A percentile compares a stretch with the other conserved stretches of the same genome.
Evolutionary conservation across 331 rosid species (phyloP).

Genomic region (Quercus phellos): DNA sequence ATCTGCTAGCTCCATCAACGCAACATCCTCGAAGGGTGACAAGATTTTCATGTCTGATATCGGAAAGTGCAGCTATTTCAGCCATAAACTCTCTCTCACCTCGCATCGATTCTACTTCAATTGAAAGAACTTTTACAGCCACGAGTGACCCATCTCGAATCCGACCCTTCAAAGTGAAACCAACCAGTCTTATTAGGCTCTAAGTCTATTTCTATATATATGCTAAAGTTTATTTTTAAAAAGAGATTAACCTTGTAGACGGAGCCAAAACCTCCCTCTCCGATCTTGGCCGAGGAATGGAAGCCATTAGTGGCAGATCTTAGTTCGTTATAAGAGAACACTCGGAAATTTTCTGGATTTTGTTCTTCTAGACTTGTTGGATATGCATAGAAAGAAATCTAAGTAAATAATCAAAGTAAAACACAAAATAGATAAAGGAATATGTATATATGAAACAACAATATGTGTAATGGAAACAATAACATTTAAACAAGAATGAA

Average conservation of each 20-base stretch:
- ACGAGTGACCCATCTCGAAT: slow-evolving; percentile 58
- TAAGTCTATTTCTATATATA: too few species aligned
- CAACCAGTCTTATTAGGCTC: slow-evolving; percentile 9
- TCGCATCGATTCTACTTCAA: slow-evolving; percentile 74
- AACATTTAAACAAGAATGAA: not conserved
- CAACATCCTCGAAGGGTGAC: slow-evolving; percentile 71
- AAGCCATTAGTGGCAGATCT: slow-evolving; percentile 62
- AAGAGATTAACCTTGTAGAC: slow-evolving; percentile 63
- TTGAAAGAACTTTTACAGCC: slow-evolving; percentile 71
- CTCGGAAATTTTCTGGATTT: slow-evolving; percentile 47
- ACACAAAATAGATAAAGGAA: not conserved
- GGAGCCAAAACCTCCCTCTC: slow-evolving; percentile 83
- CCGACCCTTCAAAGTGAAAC: slow-evolving; percentile 55
- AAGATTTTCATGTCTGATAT: slow-evolving; percentile 70
- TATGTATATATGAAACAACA: too few species aligned
- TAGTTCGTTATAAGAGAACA: slow-evolving; percentile 56
- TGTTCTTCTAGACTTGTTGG: slow-evolving; percentile 28
- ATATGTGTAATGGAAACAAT: not conserved
- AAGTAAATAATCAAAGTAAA: not conserved
- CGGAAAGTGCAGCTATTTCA: slow-evolving; percentile 65
- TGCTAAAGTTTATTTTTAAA: not conserved
- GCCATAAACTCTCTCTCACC: slow-evolving; percentile 84
- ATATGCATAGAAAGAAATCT: not conserved
- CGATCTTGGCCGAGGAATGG: slow-evolving; percentile 48
- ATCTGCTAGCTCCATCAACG: slow-evolving; percentile 73